A percentile compares a stretch with the other conserved stretches of the same genome.
These are phyloP conservation scores for Trichophyton simii DNA, from an alignment of 2,329 filamentous ascomycete genomes.

Conservation along the genomic window DNA sequence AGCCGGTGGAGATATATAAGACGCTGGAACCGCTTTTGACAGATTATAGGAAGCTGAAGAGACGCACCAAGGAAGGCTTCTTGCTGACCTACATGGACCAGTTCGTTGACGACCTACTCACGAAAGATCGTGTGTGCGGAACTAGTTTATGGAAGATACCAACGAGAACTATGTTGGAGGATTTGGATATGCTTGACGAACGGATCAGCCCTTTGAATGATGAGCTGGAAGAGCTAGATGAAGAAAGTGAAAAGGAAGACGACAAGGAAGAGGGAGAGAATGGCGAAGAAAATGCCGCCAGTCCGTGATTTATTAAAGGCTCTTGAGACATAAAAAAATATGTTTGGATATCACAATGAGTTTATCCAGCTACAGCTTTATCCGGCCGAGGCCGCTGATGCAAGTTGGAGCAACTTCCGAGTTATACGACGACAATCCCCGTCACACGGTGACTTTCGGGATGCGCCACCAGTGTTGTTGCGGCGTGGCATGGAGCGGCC, in stretches of 20 bases:
- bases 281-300: neutral
- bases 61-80: conserved; percentile 62
- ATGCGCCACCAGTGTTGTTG: no score
- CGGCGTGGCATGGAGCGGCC: no score
- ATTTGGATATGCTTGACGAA: conserved; percentile 75
- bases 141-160: conserved; percentile 91
- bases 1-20: conserved; percentile 65
- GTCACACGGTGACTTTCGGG: no score
- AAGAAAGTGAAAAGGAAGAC: conserved; percentile 17
- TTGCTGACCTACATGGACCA: conserved; percentile 72
- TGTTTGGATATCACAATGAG: neutral
- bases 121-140: conserved; percentile 78
- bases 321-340: no score
- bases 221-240: conserved; percentile 37
- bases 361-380: neutral
- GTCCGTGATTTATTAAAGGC: neutral
- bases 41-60: conserved; percentile 71
- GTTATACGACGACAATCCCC: no score
- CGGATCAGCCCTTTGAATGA: conserved; percentile 73
- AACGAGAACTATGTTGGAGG: conserved; percentile 67
- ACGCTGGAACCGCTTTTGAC: conserved; percentile 70
- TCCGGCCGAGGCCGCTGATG: neutral
- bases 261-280: conserved; percentile 15
- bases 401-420: no score
- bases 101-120: conserved; percentile 84